A percentile compares a stretch with the other conserved stretches of the same genome.
phyloP scores from a whole-genome alignment of 2,329 filamentous ascomycete genomes.

The Uncinocarpus reesii region DNA sequence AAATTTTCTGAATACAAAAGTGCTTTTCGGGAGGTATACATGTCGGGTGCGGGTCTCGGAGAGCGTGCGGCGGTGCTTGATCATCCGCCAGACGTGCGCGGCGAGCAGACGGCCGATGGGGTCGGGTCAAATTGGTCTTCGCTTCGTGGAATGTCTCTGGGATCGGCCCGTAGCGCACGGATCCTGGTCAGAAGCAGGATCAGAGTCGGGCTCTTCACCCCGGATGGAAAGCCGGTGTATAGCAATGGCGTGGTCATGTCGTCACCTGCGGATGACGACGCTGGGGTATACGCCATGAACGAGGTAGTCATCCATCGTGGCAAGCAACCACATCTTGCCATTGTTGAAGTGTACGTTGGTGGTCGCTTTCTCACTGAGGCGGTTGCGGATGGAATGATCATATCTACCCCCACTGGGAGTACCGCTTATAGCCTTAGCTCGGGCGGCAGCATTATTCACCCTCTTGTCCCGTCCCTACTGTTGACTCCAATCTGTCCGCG shows the following conservation, averaged over 20 bases:
- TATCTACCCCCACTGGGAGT: conserved; percentile 86
- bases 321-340: conserved; percentile 75
- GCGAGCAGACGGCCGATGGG: conserved; percentile 19
- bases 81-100: conserved; percentile 31
- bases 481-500: conserved; percentile 91
- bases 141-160: conserved; percentile 71
- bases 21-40: conserved; percentile 86
- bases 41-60: conserved; percentile 54
- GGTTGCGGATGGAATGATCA: conserved; percentile 87
- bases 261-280: conserved; percentile 29
- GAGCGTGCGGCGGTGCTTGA: conserved; percentile 37
- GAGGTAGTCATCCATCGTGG: conserved; percentile 91
- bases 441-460: conserved; percentile 88
- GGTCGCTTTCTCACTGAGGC: conserved; percentile 85
- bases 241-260: conserved; percentile 21
- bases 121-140: conserved; percentile 55
- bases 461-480: conserved; percentile 75
- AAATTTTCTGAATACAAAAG: conserved; percentile 87
- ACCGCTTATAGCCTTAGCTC: conserved; percentile 93
- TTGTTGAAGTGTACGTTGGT: conserved; percentile 85
- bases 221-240: conserved; percentile 43
- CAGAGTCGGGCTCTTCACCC: conserved; percentile 72
- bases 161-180: conserved; percentile 60
- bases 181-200: conserved; percentile 79
- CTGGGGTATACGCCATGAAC: conserved; percentile 67